phyloP scores from a whole-genome alignment of 2,329 filamentous ascomycete species.

The Sporothrix protearum region DNA sequence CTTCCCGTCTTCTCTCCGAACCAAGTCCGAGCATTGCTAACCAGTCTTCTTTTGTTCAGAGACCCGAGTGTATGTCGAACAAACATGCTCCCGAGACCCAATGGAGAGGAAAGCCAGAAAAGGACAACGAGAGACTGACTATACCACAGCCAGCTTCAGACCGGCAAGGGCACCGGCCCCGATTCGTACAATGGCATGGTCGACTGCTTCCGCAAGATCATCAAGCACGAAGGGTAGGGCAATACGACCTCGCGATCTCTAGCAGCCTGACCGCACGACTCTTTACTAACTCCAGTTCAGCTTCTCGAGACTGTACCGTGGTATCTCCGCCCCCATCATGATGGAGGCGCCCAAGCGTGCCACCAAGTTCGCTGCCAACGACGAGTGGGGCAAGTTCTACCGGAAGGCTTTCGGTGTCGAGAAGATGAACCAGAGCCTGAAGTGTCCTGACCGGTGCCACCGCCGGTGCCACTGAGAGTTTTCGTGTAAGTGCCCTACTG shows the following conservation, averaged over 20 bases:
- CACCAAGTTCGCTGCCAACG: constrained; percentile 98
- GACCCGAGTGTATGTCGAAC: constrained; percentile 29
- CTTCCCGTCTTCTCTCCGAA: neutral
- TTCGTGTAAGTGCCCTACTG: constrained; percentile 53
- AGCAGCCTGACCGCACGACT: too few relatives aligned
- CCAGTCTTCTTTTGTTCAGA: constrained; percentile 27
- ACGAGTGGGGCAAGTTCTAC: constrained; percentile 96
- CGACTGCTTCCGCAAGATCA: constrained; percentile 96
- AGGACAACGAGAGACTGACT: neutral
- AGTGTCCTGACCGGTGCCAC: constrained; percentile 91
- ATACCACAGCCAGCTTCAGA: constrained; percentile 72
- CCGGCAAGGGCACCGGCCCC: constrained; percentile 65
- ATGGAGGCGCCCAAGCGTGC: constrained; percentile 69
- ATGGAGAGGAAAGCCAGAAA: neutral
- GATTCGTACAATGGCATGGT: constrained; percentile 96
- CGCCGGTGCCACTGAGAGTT: constrained; percentile 90
- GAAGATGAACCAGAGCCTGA: constrained; percentile 89
- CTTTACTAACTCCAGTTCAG: constrained; percentile 42
- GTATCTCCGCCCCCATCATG: constrained; percentile 90
- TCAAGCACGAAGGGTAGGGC: constrained; percentile 85
- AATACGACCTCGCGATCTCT: neutral
- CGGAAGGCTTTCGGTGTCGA: constrained; percentile 76
- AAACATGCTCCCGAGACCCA: neutral
- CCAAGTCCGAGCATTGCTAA: constrained; percentile 27
- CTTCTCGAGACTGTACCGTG: constrained; percentile 87